Base-by-base conservation (phyloP, 1,139 yeast genomes). In the Debaryomyces sp. region DNA sequence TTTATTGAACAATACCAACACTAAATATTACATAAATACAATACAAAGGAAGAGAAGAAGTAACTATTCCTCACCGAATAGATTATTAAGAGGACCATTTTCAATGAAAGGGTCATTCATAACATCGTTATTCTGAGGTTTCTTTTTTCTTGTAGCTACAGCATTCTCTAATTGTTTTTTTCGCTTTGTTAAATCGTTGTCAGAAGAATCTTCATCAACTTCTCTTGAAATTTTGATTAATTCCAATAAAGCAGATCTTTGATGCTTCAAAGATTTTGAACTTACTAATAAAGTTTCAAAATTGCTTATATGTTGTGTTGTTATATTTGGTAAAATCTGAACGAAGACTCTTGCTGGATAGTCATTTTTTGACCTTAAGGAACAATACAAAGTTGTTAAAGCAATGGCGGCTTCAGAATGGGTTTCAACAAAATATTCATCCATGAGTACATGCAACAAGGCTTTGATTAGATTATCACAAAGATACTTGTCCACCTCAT, bases 351-450 rank as follows among this genome's bases (percentile, higher is more conserved):
- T 62, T 2, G 83, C 82, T 0, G 86, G 84, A 54, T 78, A 77
- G 53, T 80, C 80, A 45, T 79, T 77, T 54, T 85, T 84, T 5
- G 83, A 76, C 54, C 95, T 78, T 57, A 89, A 73, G 3, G 87
- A 81, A 59, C 91, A 81, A 64, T 91, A 92, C 45, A 92, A 73
- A 1, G 88, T 82, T 0, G 97, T 88, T 51, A 92, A 77, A 1
- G 96, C 89, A 53, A 89, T 85, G 7, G 96, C 94, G 0, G 96
- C 96, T 65, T 94, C 99, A 22, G 87, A 81, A 58, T 91, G 96
- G 0, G 95, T 89, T 59, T 94, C 98, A 42, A 82, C 81, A 64
- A 89, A 90, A 56, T 89, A 87, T 49, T 85, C 87, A 60, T 89
- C 96, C 50, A 81, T 74, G 46, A 94, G 71, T 4, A 92, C 84